Evolutionary conservation across 1,284 basidiomycete species (phyloP), one percentile per base, ranked within the genome.

Genomic region (Quambalaria eucalypti): DNA sequence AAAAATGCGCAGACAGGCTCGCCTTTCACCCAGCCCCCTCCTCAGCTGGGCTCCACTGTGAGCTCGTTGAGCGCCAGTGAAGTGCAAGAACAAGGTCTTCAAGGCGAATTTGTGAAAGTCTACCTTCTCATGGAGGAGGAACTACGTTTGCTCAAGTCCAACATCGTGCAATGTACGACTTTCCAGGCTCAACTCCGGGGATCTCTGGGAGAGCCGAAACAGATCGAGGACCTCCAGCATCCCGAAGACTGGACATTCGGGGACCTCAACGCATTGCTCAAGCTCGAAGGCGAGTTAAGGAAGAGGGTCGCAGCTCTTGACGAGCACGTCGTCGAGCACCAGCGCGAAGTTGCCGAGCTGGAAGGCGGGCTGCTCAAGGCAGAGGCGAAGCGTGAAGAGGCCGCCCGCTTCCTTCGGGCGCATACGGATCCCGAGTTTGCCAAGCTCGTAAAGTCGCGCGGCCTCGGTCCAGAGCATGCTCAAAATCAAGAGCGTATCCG

Each of bases 381-480:
- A 72, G 69, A 71, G 40, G 67, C 66, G 25, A 74, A 74, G 56
- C 59, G 66, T 1, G 71, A 73, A 28, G 72, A 74, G 47, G 60
- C 62, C 1, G 58, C 64, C 3, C 81, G 87, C 2, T 89, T 89
- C 74, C 81, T 84, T 50, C 83, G 82, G 60, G 88, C 87, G 0
- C 83, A 83, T 56, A 80, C 80, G 40, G 88, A 92, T 68, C 81
- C 82, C 1, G 85, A 86, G 42, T 88, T 89, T 73, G 82, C 85
- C 12, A 87, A 84, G 66, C 85, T 90, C 81, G 77, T 91, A 39
- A 87, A 84, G 70, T 78, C 84, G 0, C 81, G 88, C 51, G 84
- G 85, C n/a, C 79, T 92, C n/a, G 86, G 85, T 5, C 89, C 90
- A 0, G 90, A 92, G 68, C 85, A 88, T 68, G 78, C 84, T n/a